Base-by-base conservation (phyloP, 192 early-diverging fungal species). In the Thamnidium elegans region DNA sequence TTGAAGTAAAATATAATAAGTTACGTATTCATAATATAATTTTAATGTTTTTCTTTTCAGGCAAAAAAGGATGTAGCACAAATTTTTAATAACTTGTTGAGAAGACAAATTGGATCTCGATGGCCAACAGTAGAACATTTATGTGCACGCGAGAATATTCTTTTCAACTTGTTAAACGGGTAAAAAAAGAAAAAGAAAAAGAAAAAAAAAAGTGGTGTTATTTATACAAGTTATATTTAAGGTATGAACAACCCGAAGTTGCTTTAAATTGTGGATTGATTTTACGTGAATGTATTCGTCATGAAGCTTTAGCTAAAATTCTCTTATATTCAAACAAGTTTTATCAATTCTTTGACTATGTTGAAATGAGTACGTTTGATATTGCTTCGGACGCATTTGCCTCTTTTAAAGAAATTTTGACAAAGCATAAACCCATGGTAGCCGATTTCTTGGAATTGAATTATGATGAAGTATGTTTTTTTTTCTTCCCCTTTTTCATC, bases 201-300 rank as follows among this genome's bases (percentile, higher is more conserved):
- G 17, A 32, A 59, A 15, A 39, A 58, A 58, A 42, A 58, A 58
- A 15, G 32, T n/a, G 36, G 55, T 14, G 32, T 34, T 13, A 56
- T 50, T 26, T 26, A 26, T 26, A 39, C 30, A 65, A 21, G 39
- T 14, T 26, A 26, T 23, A 26, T 55, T 32, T 30, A 23, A 90
- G 91, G 20, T 99, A 99, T 78, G 90, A 94, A 69, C 95, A 92
- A 65, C 95, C 91, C 45, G 95, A 98, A 50, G 93, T 96, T 62
- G 94, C 97, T 23, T 78, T 98, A 21, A 96, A 96, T 70, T 99
- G 97, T 66, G 97, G 97, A 59, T 91, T 97, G 84, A 97, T 98
- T 66, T 80, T 99, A 44, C 81, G 96, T 62, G 97, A 99, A 75
- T 97, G 96, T 74, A 81, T 95, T 50, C 92, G 97, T 58, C 94